Conservation (phyloP, 2,329 filamentous ascomycete species). For the Periconia sp. region DNA sequence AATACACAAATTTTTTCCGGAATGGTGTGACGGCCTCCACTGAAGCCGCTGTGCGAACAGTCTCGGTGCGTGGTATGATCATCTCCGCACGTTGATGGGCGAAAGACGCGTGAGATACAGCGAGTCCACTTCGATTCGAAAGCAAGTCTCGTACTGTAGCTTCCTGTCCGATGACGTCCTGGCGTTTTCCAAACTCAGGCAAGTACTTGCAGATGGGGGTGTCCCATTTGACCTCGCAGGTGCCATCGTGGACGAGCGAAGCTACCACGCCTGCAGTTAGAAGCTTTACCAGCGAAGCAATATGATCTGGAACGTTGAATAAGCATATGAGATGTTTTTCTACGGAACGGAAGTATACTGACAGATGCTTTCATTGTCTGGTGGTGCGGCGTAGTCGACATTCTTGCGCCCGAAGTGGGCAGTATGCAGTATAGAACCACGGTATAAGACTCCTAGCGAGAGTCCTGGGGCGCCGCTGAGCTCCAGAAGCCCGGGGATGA, state of each 20-base stretch:
- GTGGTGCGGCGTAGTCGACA: background rate
- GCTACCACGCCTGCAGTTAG: constrained; percentile 8
- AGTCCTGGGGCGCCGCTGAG: too few relatives aligned
- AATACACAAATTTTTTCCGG: constrained; percentile 12
- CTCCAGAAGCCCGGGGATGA: too few relatives aligned
- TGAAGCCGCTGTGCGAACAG: background rate
- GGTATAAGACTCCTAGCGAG: too few relatives aligned
- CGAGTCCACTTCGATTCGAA: constrained; percentile 7
- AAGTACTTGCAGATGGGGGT: constrained; percentile 12
- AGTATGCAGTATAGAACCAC: too few relatives aligned
- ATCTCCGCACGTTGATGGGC: constrained; percentile 10
- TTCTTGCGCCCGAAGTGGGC: background rate
- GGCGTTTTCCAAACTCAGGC: constrained; percentile 2
- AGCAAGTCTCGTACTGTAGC: constrained; percentile 12
- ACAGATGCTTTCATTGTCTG: constrained; percentile 13
- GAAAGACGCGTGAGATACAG: constrained; percentile 3
- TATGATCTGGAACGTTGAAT: too few relatives aligned
- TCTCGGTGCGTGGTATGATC: constrained; percentile 5
- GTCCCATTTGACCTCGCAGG: constrained; percentile 15
- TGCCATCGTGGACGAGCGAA: constrained; percentile 8
- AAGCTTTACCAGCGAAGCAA: constrained; percentile 14
- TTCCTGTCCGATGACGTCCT: constrained; percentile 8
- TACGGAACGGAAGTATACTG: too few relatives aligned
- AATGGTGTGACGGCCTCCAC: constrained; percentile 10
- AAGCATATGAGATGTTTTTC: too few relatives aligned